Evolutionary conservation across 441 rosid genomes (phyloP).

Genomic region (Populus hybrid): DNA sequence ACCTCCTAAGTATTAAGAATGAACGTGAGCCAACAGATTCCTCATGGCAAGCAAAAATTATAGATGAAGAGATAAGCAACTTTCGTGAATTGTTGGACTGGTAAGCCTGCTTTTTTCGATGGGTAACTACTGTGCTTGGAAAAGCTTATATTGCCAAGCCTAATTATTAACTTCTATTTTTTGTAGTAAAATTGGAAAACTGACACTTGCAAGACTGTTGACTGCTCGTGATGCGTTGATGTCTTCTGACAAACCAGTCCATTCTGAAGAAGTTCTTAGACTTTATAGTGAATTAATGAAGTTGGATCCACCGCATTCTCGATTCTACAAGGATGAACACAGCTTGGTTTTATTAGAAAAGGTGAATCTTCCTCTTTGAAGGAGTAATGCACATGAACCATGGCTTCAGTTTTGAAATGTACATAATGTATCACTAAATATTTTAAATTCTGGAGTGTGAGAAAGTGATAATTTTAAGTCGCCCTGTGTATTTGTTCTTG

Average conservation of each 20-base stretch:
- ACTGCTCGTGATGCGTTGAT: conserved; percentile 55
- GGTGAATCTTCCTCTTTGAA: conserved; percentile 34
- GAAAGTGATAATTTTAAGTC: neutral
- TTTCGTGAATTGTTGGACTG: conserved; percentile 60
- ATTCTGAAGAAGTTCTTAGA: conserved; percentile 60
- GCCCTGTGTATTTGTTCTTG: neutral
- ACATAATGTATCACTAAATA: neutral
- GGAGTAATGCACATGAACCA: too few species aligned
- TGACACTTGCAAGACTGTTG: conserved; percentile 83
- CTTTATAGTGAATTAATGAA: conserved; percentile 63
- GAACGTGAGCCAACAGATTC: conserved; percentile 29
- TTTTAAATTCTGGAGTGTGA: neutral
- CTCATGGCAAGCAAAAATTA: conserved; percentile 51
- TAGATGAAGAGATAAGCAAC: conserved; percentile 52
- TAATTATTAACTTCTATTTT: conserved; percentile 2
- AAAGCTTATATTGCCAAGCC: neutral
- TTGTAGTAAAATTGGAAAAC: conserved; percentile 89
- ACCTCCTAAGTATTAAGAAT: conserved; percentile 29
- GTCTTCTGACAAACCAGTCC: conserved; percentile 28
- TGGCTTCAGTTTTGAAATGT: neutral
- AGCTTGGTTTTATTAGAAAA: conserved; percentile 61
- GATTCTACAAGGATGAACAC: conserved; percentile 69
- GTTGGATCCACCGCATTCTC: conserved; percentile 64
- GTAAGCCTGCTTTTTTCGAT: conserved; percentile 36
- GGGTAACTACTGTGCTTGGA: conserved; percentile 6